Conservation (phyloP, 305 asterid genomes). For the Euphrasia arctica region DNA sequence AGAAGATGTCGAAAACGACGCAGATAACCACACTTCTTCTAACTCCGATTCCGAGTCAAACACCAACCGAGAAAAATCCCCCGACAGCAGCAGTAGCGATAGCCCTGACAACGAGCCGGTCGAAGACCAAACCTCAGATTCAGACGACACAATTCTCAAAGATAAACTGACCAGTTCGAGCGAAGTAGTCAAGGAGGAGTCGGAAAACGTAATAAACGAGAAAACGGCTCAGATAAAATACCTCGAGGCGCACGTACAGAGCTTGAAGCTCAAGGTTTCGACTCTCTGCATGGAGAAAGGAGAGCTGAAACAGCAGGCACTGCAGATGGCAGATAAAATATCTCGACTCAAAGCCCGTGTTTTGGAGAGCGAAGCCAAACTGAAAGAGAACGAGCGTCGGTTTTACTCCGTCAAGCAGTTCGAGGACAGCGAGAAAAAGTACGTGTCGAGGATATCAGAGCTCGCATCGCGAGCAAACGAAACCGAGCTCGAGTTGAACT, state of each 20-base stretch:
- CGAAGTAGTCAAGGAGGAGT: conserved; percentile 33
- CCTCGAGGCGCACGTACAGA: conserved; percentile 39
- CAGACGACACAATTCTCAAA: conserved; percentile 52
- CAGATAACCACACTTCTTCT: conserved; percentile 20
- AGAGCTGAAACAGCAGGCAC: conserved; percentile 37
- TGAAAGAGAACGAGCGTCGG: conserved; percentile 33
- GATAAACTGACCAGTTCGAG: conserved; percentile 59
- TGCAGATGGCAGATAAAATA: conserved; percentile 33
- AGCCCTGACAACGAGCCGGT: background rate
- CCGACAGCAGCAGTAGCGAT: background rate
- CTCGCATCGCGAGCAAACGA: conserved; percentile 25
- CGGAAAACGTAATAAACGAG: too few relatives aligned
- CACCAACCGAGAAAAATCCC: too few relatives aligned
- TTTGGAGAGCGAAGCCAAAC: conserved; percentile 28
- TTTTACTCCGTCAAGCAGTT: conserved; percentile 25
- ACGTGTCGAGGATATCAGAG: conserved; percentile 30
- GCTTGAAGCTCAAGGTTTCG: conserved; percentile 39
- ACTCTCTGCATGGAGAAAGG: conserved; percentile 28
- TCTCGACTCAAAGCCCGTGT: conserved; percentile 37
- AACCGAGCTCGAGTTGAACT: conserved; percentile 32
- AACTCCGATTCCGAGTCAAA: conserved; percentile 36
- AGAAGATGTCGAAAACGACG: conserved; percentile 21
- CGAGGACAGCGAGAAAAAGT: conserved; percentile 31
- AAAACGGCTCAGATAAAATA: conserved; percentile 20
- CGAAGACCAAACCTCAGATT: conserved; percentile 30